Percentiles rank a stretch among this genome's conserved stretches.
phyloP scores from a whole-genome alignment of 1,284 basidiomycete genomes.

The Sporisorium reilianum region DNA sequence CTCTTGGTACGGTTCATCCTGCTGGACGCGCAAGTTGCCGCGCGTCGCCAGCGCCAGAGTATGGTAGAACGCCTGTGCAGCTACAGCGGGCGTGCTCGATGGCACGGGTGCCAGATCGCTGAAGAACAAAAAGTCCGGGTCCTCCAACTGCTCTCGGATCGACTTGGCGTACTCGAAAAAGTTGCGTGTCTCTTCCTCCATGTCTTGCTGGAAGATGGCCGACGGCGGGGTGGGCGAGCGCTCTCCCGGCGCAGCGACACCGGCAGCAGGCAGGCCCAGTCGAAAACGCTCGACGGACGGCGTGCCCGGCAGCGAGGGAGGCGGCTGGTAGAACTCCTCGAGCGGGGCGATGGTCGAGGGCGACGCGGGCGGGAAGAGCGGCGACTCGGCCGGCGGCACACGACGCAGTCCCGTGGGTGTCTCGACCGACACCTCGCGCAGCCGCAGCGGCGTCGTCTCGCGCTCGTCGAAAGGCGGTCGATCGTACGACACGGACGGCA shows the following conservation, averaged over 20 bases:
- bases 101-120: conserved; percentile 49
- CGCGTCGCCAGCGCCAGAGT: conserved; percentile 57
- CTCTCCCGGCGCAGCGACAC: background rate
- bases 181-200: conserved; percentile 46
- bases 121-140: conserved; percentile 42
- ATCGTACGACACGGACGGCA: conserved; percentile 42
- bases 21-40: conserved; percentile 51
- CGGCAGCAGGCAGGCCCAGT: conserved; percentile 22
- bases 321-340: conserved; percentile 24
- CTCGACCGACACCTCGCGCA: conserved; percentile 35
- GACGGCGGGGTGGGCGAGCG: conserved; percentile 21
- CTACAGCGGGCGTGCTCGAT: conserved; percentile 50
- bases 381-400: conserved; percentile 20
- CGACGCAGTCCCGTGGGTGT: conserved; percentile 44
- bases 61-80: conserved; percentile 68
- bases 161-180: conserved; percentile 40
- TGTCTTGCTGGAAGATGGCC: conserved; percentile 26
- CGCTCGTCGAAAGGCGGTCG: conserved; percentile 28
- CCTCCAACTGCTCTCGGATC: conserved; percentile 29
- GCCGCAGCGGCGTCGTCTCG: conserved; percentile 29
- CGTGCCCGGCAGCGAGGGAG: conserved; percentile 12
- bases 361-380: conserved; percentile 18
- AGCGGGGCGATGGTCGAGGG: conserved; percentile 28
- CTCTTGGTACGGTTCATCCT: conserved; percentile 64
- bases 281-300: conserved; percentile 18